A percentile compares a stretch with the other conserved stretches of the same genome.
Evolutionary conservation across 495 filamentous ascomycete genomes (phyloP).

Genomic region (Hyaloscypha hepaticicola): DNA sequence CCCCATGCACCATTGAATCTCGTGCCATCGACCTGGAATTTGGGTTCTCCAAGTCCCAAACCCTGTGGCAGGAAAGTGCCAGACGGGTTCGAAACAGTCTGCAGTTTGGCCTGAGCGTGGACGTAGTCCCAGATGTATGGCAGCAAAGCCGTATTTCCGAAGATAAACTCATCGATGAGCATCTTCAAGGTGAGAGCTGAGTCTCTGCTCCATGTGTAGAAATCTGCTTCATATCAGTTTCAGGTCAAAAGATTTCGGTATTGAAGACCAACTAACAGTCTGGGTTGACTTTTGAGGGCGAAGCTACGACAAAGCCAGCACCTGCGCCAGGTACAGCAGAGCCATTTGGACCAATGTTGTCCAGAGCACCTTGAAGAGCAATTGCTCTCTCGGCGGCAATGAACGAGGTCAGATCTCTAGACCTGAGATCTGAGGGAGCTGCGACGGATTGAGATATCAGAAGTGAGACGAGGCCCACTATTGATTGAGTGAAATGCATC

Average conservation of each 20-base stretch:
- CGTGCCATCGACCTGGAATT: conserved; percentile 53
- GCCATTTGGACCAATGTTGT: conserved; percentile 58
- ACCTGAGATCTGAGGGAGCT: conserved; percentile 1
- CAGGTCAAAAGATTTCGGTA: conserved; percentile 1
- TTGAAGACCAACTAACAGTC: conserved; percentile 43
- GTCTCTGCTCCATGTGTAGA: conserved; percentile 62
- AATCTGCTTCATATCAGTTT: conserved; percentile 40
- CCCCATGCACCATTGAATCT: conserved; percentile 60
- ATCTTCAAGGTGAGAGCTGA: conserved; percentile 55
- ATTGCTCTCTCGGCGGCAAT: conserved; percentile 36
- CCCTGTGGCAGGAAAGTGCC: conserved; percentile 48
- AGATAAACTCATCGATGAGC: conserved; percentile 51
- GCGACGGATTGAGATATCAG: conserved; percentile 15
- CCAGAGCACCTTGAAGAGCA: conserved; percentile 53
- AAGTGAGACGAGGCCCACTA: conserved; percentile 3
- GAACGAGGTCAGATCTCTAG: conserved; percentile 36
- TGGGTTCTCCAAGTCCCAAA: conserved; percentile 58
- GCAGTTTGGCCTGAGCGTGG: conserved; percentile 50
- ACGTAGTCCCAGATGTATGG: conserved; percentile 53
- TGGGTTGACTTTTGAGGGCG: conserved; percentile 52
- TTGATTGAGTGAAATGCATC: conserved; percentile 11
- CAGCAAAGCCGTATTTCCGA: conserved; percentile 41
- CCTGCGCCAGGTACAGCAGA: conserved; percentile 43
- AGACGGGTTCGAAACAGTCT: conserved; percentile 55
- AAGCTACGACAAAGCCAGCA: conserved; percentile 54